Conservation (phyloP, 768 basidiomycete genomes). For the Neoboletus magnificus region DNA sequence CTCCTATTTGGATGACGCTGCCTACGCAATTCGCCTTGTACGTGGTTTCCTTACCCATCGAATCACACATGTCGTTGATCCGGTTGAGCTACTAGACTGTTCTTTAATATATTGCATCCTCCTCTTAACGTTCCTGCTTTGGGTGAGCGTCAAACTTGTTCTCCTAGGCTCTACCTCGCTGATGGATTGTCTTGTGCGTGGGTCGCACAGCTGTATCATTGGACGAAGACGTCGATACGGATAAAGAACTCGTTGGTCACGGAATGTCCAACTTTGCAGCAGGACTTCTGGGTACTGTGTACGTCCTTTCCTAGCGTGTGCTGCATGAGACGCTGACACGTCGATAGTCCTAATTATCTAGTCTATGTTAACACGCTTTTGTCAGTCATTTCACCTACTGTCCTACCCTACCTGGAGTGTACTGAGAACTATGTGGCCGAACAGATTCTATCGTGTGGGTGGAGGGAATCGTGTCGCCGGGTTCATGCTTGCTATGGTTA, state of each 20-base stretch:
- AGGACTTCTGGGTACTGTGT: constrained; percentile 80
- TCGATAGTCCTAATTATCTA: constrained; percentile 71
- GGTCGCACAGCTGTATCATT: constrained; percentile 70
- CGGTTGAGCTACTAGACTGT: constrained; percentile 47
- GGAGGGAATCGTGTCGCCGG: constrained; percentile 82
- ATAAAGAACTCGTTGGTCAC: constrained; percentile 89
- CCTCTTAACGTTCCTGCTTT: constrained; percentile 89
- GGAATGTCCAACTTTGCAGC: constrained; percentile 88
- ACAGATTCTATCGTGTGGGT: constrained; percentile 88
- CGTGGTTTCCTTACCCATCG: constrained; percentile 31
- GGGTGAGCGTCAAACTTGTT: constrained; percentile 39
- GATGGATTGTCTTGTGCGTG: neutral
- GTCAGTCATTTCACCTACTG: constrained; percentile 36
- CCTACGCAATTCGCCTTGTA: constrained; percentile 93
- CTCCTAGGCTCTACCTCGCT: neutral
- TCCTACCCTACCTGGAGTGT: neutral
- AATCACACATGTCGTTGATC: constrained; percentile 13
- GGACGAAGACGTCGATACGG: constrained; percentile 83
- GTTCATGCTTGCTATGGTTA: constrained; percentile 78
- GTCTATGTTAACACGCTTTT: constrained; percentile 85
- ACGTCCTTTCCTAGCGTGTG: constrained; percentile 27
- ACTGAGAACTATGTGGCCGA: neutral
- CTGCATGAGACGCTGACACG: constrained; percentile 2
- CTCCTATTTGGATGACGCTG: constrained; percentile 73
- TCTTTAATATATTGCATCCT: constrained; percentile 83